Base-by-base conservation (phyloP, 176 grass and related monocot genomes). In the Cenchrus americanus region DNA sequence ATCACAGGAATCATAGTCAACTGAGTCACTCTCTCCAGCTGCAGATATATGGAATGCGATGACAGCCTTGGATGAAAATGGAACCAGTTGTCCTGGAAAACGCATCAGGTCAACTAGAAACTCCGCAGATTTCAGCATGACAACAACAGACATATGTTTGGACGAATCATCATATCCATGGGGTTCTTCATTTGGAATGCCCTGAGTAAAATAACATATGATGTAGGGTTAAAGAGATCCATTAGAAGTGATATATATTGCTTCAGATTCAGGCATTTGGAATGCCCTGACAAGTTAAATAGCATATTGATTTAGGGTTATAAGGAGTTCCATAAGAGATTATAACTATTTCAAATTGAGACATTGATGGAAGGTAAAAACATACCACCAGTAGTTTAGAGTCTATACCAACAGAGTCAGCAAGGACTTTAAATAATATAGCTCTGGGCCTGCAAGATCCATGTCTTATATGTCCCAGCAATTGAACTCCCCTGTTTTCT, bases 381-480 rank as follows among this genome's bases (percentile, higher is more conserved):
- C 79, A 81, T 95, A 98, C 96, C 96, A 94, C 87, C 37, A 95
- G 43, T 40, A 98, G 89, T 85, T 98, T 98, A 76, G 87, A 90
- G 47, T 98, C 93, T 76, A 98, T 87, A 84, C 93, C 89, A 77
- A 95, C 91, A 83, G 93, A 80, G 76, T 98, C 93, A 22, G 96
- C 93, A 87, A 98, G 91, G 70, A 98, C 91, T 90, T 98, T 98
- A 80, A 98, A 98, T 79, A 98, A 77, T 77, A 98, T 93, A 81
- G 96, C 96, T 58, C 89, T 90, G 68, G 91, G 89, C 76, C 96
- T 84, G 75, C 96, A 98, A 77, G 96, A 95, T 52, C 96, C 96
- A 90, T 98, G 96, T 84, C 91, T 93, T 81, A 98, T 98, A 69
- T 96, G 96, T 61, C 96, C 96, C 69, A 98, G 69, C n/a, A 95